A percentile compares a stretch with the other conserved stretches of the same genome.
Conservation (phyloP, 805 yeast species). For the Wickerhamiella sorbophila region DNA sequence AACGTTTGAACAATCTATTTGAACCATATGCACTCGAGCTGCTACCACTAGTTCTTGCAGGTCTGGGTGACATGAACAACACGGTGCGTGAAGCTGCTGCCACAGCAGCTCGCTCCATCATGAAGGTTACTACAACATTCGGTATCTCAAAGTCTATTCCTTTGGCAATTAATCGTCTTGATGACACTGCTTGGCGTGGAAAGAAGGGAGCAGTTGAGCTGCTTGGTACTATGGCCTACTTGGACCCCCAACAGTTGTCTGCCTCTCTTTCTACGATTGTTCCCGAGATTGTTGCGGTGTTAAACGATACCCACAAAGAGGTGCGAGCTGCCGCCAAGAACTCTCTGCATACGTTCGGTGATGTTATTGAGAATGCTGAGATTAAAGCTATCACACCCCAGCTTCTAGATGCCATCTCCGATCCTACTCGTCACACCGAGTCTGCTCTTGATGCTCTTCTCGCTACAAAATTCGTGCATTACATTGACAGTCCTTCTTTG, state of each 20-base stretch:
- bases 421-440: conserved; percentile 84
- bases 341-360: conserved; percentile 83
- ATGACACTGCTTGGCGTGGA: conserved; percentile 88
- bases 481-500: conserved; percentile 93
- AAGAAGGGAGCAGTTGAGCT: conserved; percentile 94
- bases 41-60: conserved; percentile 63
- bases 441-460: conserved; percentile 73
- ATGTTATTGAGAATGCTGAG: conserved; percentile 93
- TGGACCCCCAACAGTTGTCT: conserved; percentile 88
- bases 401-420: conserved; percentile 84
- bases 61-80: conserved; percentile 69
- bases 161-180: conserved; percentile 69
- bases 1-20: conserved; percentile 56
- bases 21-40: conserved; percentile 92
- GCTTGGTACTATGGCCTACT: conserved; percentile 93
- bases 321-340: conserved; percentile 91
- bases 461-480: conserved; percentile 88
- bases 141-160: conserved; percentile 91
- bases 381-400: conserved; percentile 83
- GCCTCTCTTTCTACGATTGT: conserved; percentile 78
- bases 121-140: conserved; percentile 81
- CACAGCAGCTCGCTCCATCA: conserved; percentile 70
- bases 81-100: conserved; percentile 87
- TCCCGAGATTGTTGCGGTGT: conserved; percentile 90
- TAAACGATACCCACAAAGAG: conserved; percentile 92